Evolutionary conservation across 2,329 filamentous ascomycete genomes (phyloP).

Genomic region (Botrytis hyacinthi): DNA sequence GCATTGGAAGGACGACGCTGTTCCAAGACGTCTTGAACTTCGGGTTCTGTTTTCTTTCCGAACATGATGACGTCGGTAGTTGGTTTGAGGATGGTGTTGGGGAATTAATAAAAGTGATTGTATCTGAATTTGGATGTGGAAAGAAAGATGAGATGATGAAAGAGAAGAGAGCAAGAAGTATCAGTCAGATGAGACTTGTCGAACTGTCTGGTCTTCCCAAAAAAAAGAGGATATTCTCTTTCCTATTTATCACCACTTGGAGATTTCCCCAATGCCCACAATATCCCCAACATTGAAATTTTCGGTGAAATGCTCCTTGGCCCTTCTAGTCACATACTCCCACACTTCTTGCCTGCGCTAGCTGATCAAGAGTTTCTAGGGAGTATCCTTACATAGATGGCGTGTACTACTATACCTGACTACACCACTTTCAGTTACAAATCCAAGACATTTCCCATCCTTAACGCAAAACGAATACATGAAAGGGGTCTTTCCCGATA

Average conservation of each 20-base stretch:
- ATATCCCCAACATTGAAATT: background rate
- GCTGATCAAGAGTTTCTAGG: background rate
- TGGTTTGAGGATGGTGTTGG: background rate
- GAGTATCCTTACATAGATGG: background rate
- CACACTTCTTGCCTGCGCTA: background rate
- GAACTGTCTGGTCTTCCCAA: background rate
- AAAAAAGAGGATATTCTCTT: background rate
- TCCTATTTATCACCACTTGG: conserved; percentile 17
- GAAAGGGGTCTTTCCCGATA: background rate
- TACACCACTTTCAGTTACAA: background rate
- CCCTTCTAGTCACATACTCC: background rate
- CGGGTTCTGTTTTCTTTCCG: conserved; percentile 4
- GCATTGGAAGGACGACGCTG: background rate
- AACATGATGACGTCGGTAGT: background rate
- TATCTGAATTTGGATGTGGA: background rate
- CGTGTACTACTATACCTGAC: background rate
- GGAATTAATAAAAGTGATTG: background rate
- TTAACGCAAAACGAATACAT: background rate
- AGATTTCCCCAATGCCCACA: background rate
- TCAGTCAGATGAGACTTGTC: background rate
- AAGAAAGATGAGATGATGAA: background rate
- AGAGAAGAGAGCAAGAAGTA: background rate
- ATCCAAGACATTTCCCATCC: background rate
- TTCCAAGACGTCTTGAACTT: background rate
- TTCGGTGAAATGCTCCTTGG: background rate